Evolutionary conservation across 192 early-diverging fungal species (phyloP).

Genomic region (Thamnidium elegans): DNA sequence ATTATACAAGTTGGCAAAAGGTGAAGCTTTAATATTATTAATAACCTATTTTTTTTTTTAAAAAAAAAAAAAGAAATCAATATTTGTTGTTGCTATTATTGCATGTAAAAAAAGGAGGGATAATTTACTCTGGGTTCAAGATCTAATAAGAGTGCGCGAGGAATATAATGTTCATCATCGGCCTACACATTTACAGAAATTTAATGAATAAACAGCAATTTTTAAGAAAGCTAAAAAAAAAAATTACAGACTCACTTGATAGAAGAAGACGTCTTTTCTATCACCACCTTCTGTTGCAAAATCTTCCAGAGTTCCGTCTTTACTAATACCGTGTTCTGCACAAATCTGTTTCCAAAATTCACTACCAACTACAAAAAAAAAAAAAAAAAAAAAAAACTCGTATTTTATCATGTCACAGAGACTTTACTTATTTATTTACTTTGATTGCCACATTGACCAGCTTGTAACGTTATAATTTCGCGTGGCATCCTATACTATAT

Average conservation of each 20-base stretch:
- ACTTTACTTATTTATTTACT: conserved; percentile 51
- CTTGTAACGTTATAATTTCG: conserved; percentile 95
- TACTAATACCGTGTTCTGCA: conserved; percentile 91
- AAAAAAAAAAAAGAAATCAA: not conserved
- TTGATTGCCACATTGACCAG: conserved; percentile 98
- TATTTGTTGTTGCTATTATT: no score
- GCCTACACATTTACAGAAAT: conserved; percentile 51
- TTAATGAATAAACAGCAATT: not conserved
- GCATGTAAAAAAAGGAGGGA: no score
- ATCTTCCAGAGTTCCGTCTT: conserved; percentile 91
- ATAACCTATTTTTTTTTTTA: conserved; percentile 63
- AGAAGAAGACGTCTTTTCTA: conserved; percentile 98
- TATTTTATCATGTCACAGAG: not conserved
- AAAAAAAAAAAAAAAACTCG: not conserved
- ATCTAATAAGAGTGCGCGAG: conserved; percentile 87
- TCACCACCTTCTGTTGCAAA: conserved; percentile 87
- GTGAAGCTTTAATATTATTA: conserved; percentile 81
- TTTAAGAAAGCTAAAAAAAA: not conserved
- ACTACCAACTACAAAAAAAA: conserved; percentile 67
- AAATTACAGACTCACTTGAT: conserved; percentile 62
- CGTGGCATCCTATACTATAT: conserved; percentile 34
- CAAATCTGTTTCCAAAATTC: conserved; percentile 96
- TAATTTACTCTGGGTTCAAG: conserved; percentile 83
- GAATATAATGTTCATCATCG: conserved; percentile 99
- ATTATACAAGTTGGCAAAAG: conserved; percentile 93